Percentiles rank a stretch among this genome's conserved stretches.
phyloP scores from a whole-genome alignment of 176 grass and related monocot species.

The Melocanna baccifera region DNA sequence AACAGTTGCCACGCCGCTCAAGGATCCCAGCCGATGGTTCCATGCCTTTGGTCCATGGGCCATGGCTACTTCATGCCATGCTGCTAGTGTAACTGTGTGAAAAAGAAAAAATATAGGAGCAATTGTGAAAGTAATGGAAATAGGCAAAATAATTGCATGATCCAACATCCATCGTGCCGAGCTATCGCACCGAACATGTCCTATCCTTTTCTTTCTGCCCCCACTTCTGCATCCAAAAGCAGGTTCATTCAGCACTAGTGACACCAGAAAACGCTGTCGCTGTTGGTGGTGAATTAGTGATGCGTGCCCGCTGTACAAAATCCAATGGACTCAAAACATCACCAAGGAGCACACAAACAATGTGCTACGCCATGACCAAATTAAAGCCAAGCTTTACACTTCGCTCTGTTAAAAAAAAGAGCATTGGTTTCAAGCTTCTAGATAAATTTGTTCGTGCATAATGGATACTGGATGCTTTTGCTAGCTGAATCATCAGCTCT shows the following conservation, averaged over 20 bases:
- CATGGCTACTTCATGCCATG: not conserved
- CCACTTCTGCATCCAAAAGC: conserved; percentile 13
- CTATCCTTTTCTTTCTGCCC: not conserved
- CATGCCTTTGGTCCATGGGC: not conserved
- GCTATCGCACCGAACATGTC: conserved; percentile 24
- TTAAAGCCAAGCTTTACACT: not conserved
- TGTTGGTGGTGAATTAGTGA: conserved; percentile 20
- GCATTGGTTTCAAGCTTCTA: not conserved
- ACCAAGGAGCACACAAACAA: not conserved
- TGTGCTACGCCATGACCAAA: not conserved
- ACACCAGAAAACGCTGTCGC: conserved; percentile 7
- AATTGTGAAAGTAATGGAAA: not conserved
- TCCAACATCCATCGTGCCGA: conserved; percentile 33
- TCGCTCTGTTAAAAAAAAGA: not conserved
- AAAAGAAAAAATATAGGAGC: not conserved
- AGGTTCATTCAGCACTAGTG: conserved; percentile 8
- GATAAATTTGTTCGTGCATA: not conserved
- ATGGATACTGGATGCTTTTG: not conserved
- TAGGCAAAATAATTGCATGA: not conserved
- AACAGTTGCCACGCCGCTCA: not conserved
- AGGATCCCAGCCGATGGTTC: not conserved
- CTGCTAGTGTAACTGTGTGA: not conserved
- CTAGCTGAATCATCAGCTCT: not conserved
- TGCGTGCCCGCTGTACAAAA: not conserved
- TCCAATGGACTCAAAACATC: not conserved